Base-by-base conservation (phyloP, 768 basidiomycete genomes). In the Psilocybe sp. region DNA sequence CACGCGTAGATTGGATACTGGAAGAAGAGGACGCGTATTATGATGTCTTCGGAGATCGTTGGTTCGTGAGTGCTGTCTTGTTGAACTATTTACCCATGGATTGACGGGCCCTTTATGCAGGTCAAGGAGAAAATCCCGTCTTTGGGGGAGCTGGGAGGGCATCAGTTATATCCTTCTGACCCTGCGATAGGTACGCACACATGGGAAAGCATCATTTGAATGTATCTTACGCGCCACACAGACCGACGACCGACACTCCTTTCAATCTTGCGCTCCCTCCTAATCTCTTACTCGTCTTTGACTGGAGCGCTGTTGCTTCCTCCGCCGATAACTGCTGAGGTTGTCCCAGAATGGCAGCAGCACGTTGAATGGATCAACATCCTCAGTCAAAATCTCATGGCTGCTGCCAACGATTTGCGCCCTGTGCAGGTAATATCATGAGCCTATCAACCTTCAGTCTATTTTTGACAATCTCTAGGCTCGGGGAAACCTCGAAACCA, bases 1-100 rank as follows among this genome's bases (percentile, higher is more conserved):
- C 93, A 34, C 79, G 91, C 40, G 84, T 89, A 12, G 92, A 94
- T 60, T 94, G 92, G 92, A 88, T 96, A 45, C 74, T 90, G 1
- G 89, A 93, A 57, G 90, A 91, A 53, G 86, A 87, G 1, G 76
- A 78, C 19, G 71, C 78, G 8, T 74, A 81, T 53, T 96, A 92
- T 64, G 79, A 80, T 46, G 86, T 85, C 13, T 96, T 87, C 67
- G 92, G 90, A n/a, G 89, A 94, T 64, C 77, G 78, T 59, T 96
- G 90, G 89, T 87, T 87, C 81, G 90, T 93, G 72, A 23, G 9
- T n/a, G 18, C n/a, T 16, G 31, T 18, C 42, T 23, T 36, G 14
- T 35, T 12, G 41, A 43, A 34, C 10, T 31, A 7, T 28, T 28
- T 28, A 28, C 33, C 20, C 28, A 37, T 43, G 43, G 35, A 50